Base-by-base conservation (phyloP, 2,329 filamentous ascomycete genomes). In the Trichoderma koningiopsis region DNA sequence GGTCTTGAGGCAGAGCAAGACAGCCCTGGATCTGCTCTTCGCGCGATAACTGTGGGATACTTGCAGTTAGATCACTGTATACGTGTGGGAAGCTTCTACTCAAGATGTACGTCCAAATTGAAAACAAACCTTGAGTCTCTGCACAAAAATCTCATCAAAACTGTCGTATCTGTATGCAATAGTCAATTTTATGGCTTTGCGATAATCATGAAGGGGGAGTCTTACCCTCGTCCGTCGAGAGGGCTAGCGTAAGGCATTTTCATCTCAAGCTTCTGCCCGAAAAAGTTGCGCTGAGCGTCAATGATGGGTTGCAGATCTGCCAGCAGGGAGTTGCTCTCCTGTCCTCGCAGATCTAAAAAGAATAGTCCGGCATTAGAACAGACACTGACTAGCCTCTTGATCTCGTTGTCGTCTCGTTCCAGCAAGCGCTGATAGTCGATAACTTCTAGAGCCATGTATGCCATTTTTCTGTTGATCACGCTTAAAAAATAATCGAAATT, bases 241-340 rank as follows among this genome's bases (percentile, higher is more conserved):
- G 58, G 37, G 37, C 58, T 60, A 10, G 58, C 58, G 10, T 47
- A 60, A 4, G 58, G 58, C 58, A 60, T 22, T 27, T 60, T 60
- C 37, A 47, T 60, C 37, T 60, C 58, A 13, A 37, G 58, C 58
- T 60, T 60, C 58, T 60, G 58, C 58, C 58, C 58, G 22, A 60
- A 60, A 27, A 60, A 60, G 14, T 47, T 60, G 58, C 58, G 58
- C 27, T 60, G 58, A 33, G 58, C 58, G 19, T 47, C 37, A 33
- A 60, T 31, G 24, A 60, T 60, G 8, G 58, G 58, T 37, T 60
- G 35, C 33, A 60, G 7, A 16, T 60, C 58, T 60, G 37, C 58
- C 16, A 60, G 37, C 6, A 60, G 37, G 24, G 37, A 3, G 31
- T 60, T n/a, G n/a, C 5, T 47, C 8, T 60, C 58, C 22, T 27